Evolutionary conservation across 805 yeast species (phyloP), one percentile per base, ranked within the genome.

Genomic region (Millerago galiae): DNA sequence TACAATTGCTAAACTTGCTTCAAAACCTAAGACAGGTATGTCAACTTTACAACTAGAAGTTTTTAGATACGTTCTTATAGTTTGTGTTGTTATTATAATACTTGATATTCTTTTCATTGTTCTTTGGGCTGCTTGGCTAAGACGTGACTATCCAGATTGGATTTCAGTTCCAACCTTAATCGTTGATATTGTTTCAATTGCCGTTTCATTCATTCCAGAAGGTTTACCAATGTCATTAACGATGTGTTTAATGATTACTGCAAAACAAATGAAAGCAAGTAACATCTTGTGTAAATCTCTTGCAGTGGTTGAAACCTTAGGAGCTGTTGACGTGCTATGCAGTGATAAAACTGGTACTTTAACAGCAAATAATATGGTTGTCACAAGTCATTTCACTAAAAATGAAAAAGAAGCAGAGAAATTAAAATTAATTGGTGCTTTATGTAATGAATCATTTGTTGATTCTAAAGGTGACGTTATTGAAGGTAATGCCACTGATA

Each of bases 231-330:
- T 62, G 60, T 79, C 75, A 40, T 70, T 58, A 62, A 75, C 72
- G 51, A 74, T 67, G 45, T 79, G 63, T 52, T 59, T 75, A 42
- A 58, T 72, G 27, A 66, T 75, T 33, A 69, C 76, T 24, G 77
- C 80, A 15, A 54, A 56, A 32, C 61, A 60, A 36, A 73, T 76
- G 77, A 65, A 60, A 37, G 61, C 63, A 42, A 56, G 62, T 45
- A 66, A 70, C 38, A 66, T 75, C 28, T 59, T 74, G 38, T 71
- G 74, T 40, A 68, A 73, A 47, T 59, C 72, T 3, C 57, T 74
- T 40, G 56, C 72, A 13, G 67, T 70, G 21, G 74, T 75, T 24
- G 83, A 77, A 54, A 77, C 82, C 14, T 61, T 77, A 48, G 83
- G 82, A 13, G 67, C 76, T 13, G 74, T 76, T 17, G 72, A 73